These are phyloP conservation scores for Clarkia xantiana DNA, from an alignment of 345 rosid species.

Conservation along the genomic window DNA sequence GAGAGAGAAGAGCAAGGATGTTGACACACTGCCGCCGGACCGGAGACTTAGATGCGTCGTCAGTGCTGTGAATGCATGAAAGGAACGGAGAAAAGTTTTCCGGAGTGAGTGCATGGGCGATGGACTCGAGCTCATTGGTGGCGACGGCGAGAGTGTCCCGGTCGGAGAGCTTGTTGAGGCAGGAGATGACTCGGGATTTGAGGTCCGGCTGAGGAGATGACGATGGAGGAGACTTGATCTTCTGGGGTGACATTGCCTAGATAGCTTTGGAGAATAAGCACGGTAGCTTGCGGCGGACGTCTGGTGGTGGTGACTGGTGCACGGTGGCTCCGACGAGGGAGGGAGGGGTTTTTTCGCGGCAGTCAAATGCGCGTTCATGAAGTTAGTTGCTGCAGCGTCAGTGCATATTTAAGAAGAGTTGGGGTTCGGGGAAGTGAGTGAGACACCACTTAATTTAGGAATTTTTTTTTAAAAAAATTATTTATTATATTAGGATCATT, in stretches of 20 bases:
- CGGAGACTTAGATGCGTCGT: conserved; percentile 53
- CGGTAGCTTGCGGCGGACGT: background rate
- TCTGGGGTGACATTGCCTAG: conserved; percentile 4
- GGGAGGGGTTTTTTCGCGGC: too few species aligned
- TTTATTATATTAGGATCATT: too few species aligned
- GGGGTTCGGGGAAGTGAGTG: too few species aligned
- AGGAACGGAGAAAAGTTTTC: conserved; percentile 60
- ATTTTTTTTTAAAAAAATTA: too few species aligned
- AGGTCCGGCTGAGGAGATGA: conserved; percentile 24
- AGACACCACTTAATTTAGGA: too few species aligned
- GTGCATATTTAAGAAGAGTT: too few species aligned
- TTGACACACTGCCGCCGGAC: conserved; percentile 75
- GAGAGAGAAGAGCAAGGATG: conserved; percentile 58
- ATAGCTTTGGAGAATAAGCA: background rate
- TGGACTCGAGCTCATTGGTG: conserved; percentile 68
- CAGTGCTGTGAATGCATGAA: conserved; percentile 62
- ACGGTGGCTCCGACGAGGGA: background rate
- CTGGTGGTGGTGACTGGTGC: too few species aligned
- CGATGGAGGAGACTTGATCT: conserved; percentile 9
- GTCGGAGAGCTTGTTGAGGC: conserved; percentile 86
- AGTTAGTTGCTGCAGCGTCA: too few species aligned
- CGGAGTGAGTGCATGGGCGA: conserved; percentile 41
- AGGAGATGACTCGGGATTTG: conserved; percentile 57
- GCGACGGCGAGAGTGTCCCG: conserved; percentile 76
- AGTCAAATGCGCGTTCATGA: too few species aligned